These are phyloP conservation scores for Solanum gandarillasii DNA, from an alignment of 257 asterid species.

Conservation along the genomic window DNA sequence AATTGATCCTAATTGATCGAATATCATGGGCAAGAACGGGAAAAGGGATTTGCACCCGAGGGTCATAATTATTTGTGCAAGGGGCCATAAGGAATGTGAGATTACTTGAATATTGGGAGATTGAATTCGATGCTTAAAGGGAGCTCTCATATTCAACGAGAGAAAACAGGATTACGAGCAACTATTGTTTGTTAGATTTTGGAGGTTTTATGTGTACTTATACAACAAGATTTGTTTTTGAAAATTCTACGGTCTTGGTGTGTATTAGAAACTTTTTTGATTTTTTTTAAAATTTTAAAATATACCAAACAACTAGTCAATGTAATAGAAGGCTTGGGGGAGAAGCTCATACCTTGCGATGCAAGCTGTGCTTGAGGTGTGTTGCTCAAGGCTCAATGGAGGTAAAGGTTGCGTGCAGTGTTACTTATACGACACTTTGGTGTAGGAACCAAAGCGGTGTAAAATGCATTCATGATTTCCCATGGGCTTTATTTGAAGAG, in stretches of 20 bases:
- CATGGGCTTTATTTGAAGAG: neutral
- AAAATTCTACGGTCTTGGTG: neutral
- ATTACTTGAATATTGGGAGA: neutral
- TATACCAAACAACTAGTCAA: neutral
- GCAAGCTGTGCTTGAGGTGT: neutral
- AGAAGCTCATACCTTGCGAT: neutral
- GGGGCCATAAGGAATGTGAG: neutral
- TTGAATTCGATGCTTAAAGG: neutral
- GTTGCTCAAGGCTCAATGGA: neutral
- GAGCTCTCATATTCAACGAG: neutral
- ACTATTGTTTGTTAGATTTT: neutral
- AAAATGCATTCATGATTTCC: neutral
- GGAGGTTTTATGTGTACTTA: neutral
- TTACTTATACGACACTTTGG: neutral
- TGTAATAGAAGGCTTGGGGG: neutral
- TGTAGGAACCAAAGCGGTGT: neutral
- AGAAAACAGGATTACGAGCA: neutral
- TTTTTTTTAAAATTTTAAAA: neutral
- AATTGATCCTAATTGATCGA: neutral
- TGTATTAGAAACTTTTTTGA: neutral
- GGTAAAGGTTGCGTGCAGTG: neutral
- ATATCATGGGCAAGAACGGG: neutral
- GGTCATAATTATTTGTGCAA: neutral
- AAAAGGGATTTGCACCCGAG: neutral
- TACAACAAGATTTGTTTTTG: neutral